phyloP scores from a whole-genome alignment of 1,139 yeast genomes.

The Lodderomyces orthopsilosis region DNA sequence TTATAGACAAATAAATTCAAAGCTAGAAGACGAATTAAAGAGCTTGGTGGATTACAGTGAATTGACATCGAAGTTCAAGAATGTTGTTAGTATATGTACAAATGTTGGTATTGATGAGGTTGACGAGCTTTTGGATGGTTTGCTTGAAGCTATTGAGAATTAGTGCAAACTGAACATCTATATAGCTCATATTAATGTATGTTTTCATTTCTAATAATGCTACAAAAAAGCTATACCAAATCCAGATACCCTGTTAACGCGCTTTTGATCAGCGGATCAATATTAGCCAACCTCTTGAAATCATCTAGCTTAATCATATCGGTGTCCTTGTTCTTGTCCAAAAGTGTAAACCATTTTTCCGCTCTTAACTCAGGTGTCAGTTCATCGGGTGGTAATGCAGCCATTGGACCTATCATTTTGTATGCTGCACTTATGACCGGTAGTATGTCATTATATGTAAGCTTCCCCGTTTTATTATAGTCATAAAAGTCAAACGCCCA shows the following conservation, averaged over 20 bases:
- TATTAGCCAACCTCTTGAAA: conserved; percentile 74
- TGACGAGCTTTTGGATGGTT: conserved; percentile 78
- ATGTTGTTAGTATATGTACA: conserved; percentile 87
- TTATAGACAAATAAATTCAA: conserved; percentile 44
- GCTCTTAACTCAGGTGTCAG: conserved; percentile 88
- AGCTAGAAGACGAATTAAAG: conserved; percentile 50
- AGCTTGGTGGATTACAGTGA: conserved; percentile 53
- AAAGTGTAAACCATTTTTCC: conserved; percentile 68
- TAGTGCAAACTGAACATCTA: conserved; percentile 9
- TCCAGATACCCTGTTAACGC: conserved; percentile 83
- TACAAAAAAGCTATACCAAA: conserved; percentile 43
- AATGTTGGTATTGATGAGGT: conserved; percentile 75
- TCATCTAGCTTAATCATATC: conserved; percentile 70
- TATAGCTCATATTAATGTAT: neutral
- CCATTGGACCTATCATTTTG: conserved; percentile 96
- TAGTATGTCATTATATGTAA: conserved; percentile 75
- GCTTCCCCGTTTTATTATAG: conserved; percentile 70
- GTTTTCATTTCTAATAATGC: neutral
- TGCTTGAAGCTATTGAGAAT: conserved; percentile 87
- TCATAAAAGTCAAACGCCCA: conserved; percentile 92
- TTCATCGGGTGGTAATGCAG: conserved; percentile 86
- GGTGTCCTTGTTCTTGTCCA: conserved; percentile 70
- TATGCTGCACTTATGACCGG: conserved; percentile 80
- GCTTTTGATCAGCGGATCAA: conserved; percentile 77
- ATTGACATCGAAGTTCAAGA: conserved; percentile 79